Base-by-base conservation (phyloP, 2,329 filamentous ascomycete species). In the Aureobasidium sp. region DNA sequence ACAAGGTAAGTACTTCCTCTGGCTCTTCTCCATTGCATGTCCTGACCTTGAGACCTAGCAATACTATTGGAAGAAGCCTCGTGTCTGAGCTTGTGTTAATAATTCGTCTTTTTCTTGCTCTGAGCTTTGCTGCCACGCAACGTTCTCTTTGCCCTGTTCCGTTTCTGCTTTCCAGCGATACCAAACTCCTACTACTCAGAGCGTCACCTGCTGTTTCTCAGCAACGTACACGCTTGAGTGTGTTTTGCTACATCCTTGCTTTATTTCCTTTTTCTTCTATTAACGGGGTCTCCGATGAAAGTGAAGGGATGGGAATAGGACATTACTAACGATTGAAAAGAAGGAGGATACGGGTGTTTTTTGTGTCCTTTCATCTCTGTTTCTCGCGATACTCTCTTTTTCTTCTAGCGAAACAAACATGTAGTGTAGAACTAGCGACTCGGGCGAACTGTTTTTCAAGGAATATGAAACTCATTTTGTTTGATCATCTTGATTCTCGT, bases 1-100 rank as follows among this genome's bases (percentile, higher is more conserved):
- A 99, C 77, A 97, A 97, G 90, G 93, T 97, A 83, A 72, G 79
- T 74, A 65, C 34, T 27, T 20, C 14, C 15, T 9, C 14, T n/a
- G 3, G 2, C 34, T n/a, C 29, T 51, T 20, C 7, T 39, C 6
- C 11, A 31, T 14, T 39, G 22, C 41, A 20, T 27, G 9, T 42
- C 20, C 51, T 53, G 22, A 60, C 25, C 22, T 8, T 31, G 14
- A 1, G 15, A 39, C 11, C 37, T 22, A 65, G 64, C 64, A 65
- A 65, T 65, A 65, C 53, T 65, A 59, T 22, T 65, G 64, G 64
- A 65, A 65, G 60, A 64, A 64, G 62, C 64, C 64, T 47, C 61
- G 61, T 34, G 49, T 48, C 51, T 55, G 57, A 60, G 34, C 56
- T 48, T 48, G 44, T 59, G 56, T 59, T 47, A 9, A 20, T 49